Evolutionary conservation across 2,329 filamentous ascomycete species (phyloP).

Genomic region (Tolypocladium inflatum): DNA sequence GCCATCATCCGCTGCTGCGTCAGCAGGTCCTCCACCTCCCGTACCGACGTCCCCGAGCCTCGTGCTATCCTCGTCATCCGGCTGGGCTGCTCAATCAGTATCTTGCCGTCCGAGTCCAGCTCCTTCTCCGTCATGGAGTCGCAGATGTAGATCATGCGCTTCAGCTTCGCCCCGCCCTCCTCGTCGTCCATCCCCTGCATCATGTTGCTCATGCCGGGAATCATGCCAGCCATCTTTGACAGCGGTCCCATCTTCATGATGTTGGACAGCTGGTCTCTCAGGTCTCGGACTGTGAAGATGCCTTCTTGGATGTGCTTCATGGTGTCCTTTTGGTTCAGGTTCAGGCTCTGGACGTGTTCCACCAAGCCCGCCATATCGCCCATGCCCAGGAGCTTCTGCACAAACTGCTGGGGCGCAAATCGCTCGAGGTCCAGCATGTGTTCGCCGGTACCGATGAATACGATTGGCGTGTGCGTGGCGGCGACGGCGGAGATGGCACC

Average conservation of each 20-base stretch:
- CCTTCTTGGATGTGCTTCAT: conserved; percentile 98
- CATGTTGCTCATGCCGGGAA: conserved; percentile 85
- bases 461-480: conserved; percentile 91
- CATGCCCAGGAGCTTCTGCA: conserved; percentile 92
- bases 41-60: conserved; percentile 82
- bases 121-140: conserved; percentile 97
- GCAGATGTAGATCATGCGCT: conserved; percentile 98
- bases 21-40: conserved; percentile 91
- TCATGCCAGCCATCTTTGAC: conserved; percentile 98
- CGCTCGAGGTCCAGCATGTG: conserved; percentile 92
- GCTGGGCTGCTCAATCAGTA: conserved; percentile 85
- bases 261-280: conserved; percentile 90
- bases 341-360: conserved; percentile 92
- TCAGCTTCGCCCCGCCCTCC: conserved; percentile 85
- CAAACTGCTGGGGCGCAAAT: conserved; percentile 87
- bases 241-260: conserved; percentile 99
- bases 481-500: conserved; percentile 97
- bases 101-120: conserved; percentile 88
- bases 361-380: conserved; percentile 92
- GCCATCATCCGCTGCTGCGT: conserved; percentile 99
- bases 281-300: conserved; percentile 88
- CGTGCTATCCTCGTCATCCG: conserved; percentile 87
- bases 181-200: conserved; percentile 97
- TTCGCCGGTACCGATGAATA: conserved; percentile 95
- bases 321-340: conserved; percentile 94